Evolutionary conservation across 148 eudicot species (phyloP), one percentile per base, ranked within the genome.

Genomic region (Heliosperma pusillum): DNA sequence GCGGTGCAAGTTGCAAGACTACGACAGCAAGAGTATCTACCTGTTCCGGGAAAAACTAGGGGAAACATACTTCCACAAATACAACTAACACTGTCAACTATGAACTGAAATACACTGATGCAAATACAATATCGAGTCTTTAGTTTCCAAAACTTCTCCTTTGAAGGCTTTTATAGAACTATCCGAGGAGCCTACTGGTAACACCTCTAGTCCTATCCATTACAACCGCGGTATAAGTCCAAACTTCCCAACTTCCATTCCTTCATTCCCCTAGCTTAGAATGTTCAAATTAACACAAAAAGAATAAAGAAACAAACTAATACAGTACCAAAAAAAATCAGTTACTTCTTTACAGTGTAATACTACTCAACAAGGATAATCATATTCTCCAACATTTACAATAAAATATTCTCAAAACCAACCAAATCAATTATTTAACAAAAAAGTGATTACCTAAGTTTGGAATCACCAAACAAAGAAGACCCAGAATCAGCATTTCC

Each of bases 361-460:
- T 47, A 47, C 9, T 36, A 36, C 42, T 36, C 42, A 36, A 36
- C 42, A 8, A 6, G 42, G 42, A 36, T 36, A 7, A 47, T 12
- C 13, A 30, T 13, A 21, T 17, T 17, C 45, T 19, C 30, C 36
- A 26, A 26, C 22, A 62, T 26, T 25, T 25, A 10, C 36, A 27
- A 63, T 73, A 67, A 61, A 42, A 7, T 29, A 24, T 36, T 36
- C 10, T 10, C 42, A 36, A 36, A 55, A n/a, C 74, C 62, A 69
- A 22, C 16, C 4, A 29, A 63, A 55, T 16, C n/a, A 19, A 58
- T 60, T 4, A 78, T 13, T 57, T 3, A 27, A 61, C 13, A 17
- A 33, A 70, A 55, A 45, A 25, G 17, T 25, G 66, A 72, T 85
- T 87, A 87, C 90, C 84, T 84, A 80, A 33, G 62, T 71, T 33